phyloP scores from a whole-genome alignment of 805 yeast species.

The Maudiozyma serrabonitensis region DNA sequence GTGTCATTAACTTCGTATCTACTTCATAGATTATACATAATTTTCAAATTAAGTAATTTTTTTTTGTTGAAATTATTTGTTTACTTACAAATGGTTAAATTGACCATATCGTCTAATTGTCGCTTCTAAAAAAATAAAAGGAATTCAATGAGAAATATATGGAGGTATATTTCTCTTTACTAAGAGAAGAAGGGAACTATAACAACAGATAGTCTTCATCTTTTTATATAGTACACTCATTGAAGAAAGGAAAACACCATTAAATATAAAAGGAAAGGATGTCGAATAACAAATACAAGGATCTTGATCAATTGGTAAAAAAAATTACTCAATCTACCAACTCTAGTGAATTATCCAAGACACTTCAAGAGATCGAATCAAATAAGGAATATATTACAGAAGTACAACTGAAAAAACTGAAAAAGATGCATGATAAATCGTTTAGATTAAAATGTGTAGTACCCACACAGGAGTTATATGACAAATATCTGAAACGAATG shows the following conservation, averaged over 20 bases:
- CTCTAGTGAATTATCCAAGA: slow-evolving; percentile 8
- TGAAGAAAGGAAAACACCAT: not conserved
- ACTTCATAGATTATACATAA: slow-evolving; percentile 8
- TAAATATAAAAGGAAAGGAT: not conserved
- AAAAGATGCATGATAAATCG: slow-evolving; percentile 21
- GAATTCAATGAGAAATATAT: too few species aligned
- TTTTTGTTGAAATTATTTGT: not conserved
- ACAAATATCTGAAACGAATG: slow-evolving; percentile 10
- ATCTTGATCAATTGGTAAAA: slow-evolving; percentile 4
- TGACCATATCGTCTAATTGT: too few species aligned
- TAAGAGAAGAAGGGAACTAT: too few species aligned
- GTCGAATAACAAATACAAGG: slow-evolving; percentile 2
- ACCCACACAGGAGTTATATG: slow-evolving; percentile 16
- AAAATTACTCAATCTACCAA: slow-evolving; percentile 3
- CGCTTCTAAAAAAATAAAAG: too few species aligned
- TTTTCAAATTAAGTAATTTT: not conserved
- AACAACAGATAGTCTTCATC: too few species aligned
- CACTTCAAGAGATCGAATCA: slow-evolving; percentile 18
- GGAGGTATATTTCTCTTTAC: too few species aligned
- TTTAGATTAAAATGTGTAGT: slow-evolving; percentile 18
- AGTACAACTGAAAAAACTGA: slow-evolving; percentile 20
- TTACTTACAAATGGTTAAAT: not conserved
- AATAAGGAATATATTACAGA: slow-evolving; percentile 20
- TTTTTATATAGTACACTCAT: too few species aligned
- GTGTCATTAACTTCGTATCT: slow-evolving; percentile 56